Evolutionary conservation across 345 rosid genomes (phyloP).

Genomic region (Syzygium jambos): DNA sequence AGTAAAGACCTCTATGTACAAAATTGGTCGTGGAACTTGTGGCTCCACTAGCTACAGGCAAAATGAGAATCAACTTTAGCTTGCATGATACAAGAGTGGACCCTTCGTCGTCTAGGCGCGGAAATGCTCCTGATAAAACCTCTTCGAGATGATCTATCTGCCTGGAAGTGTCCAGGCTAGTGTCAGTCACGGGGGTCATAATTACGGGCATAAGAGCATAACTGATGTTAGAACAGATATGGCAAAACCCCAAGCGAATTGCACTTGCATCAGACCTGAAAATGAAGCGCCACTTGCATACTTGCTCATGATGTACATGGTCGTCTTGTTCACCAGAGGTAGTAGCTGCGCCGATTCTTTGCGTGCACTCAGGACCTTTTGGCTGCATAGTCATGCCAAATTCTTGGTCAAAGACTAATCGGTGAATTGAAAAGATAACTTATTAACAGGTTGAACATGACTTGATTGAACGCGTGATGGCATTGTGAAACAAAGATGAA

Average conservation of each 20-base stretch:
- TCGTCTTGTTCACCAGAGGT: slow-evolving; percentile 78
- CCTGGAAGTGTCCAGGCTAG: slow-evolving; percentile 25
- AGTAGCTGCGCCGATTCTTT: slow-evolving; percentile 60
- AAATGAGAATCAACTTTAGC: neutral
- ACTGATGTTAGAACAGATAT: slow-evolving; percentile 2
- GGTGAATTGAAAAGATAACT: neutral
- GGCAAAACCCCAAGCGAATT: neutral
- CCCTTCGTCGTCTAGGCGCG: neutral
- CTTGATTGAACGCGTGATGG: neutral
- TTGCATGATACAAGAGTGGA: neutral
- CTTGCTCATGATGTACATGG: slow-evolving; percentile 41
- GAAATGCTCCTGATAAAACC: neutral
- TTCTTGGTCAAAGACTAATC: neutral
- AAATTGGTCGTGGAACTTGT: neutral
- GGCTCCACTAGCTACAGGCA: neutral
- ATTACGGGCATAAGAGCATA: slow-evolving; percentile 8
- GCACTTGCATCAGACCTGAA: slow-evolving; percentile 22
- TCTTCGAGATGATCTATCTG: slow-evolving; percentile 3
- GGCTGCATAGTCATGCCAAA: slow-evolving; percentile 29
- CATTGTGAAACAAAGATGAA: neutral
- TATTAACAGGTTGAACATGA: neutral
- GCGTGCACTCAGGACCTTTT: slow-evolving; percentile 57
- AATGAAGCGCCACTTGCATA: slow-evolving; percentile 17
- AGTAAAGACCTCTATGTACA: neutral
- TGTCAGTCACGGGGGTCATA: slow-evolving; percentile 20